Conservation (phyloP, 2,329 filamentous ascomycete species). For the Sarocladium oryzae region DNA sequence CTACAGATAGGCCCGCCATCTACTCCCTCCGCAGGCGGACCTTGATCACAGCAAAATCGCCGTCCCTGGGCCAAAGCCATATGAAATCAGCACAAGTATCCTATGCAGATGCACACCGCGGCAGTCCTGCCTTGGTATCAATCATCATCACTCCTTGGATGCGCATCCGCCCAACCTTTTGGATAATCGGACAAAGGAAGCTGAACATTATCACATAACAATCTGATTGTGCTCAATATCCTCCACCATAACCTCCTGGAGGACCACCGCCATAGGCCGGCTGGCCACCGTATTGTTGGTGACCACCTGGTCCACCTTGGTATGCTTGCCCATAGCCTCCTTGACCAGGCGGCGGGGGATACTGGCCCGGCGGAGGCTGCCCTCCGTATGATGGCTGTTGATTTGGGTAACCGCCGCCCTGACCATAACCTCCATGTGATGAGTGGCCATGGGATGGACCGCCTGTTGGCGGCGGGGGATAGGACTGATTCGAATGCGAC, state of each 20-base stretch:
- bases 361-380: constrained; percentile 6
- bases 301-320: constrained; percentile 9
- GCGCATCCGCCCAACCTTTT: background rate
- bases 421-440: constrained; percentile 13
- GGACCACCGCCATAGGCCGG: constrained; percentile 19
- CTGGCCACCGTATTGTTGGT: constrained; percentile 18
- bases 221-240: background rate
- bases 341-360: constrained; percentile 8
- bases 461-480: constrained; percentile 18
- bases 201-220: background rate
- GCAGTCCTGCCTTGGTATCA: background rate
- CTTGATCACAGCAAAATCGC: background rate
- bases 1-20: background rate
- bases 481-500: constrained; percentile 13
- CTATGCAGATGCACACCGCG: background rate
- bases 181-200: background rate
- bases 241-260: constrained; percentile 4
- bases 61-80: background rate
- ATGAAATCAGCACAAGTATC: background rate
- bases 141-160: background rate
- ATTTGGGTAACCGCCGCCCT: constrained; percentile 11
- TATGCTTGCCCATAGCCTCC: constrained; percentile 1
- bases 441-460: constrained; percentile 15
- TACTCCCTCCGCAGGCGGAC: background rate
- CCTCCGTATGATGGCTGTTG: constrained; percentile 14